These are phyloP conservation scores for Coemansia sp. DNA, from an alignment of 192 early-diverging fungal species.

Conservation along the genomic window DNA sequence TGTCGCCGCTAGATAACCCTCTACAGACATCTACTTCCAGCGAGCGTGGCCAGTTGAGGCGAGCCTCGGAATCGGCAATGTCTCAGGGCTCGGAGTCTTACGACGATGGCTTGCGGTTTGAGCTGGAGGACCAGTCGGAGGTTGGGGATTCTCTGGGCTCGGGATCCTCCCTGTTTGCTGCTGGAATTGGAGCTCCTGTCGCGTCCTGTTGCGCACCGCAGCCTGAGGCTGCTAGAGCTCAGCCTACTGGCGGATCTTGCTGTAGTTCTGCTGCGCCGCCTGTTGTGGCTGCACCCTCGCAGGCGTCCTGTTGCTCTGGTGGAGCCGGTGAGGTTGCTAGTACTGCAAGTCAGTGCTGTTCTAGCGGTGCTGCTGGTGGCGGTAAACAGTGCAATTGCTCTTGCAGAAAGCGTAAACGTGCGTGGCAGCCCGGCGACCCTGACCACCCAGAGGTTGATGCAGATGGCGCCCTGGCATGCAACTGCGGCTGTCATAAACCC, in stretches of 20 bases:
- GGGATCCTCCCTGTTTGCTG: not conserved
- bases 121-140: not conserved
- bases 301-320: constrained; percentile 25
- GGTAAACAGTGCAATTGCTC: constrained; percentile 15
- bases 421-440: constrained; percentile 33
- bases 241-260: constrained; percentile 20
- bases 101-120: not conserved
- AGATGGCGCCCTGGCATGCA: constrained; percentile 58
- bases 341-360: not conserved
- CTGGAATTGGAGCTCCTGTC: not conserved
- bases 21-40: not conserved
- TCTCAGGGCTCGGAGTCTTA: not conserved
- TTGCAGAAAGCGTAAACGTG: constrained; percentile 17
- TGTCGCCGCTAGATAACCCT: constrained; percentile 25
- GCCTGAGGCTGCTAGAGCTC: not conserved
- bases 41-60: not conserved
- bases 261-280: not conserved
- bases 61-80: not conserved
- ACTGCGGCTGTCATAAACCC: constrained; percentile 59
- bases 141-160: not conserved
- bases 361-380: not conserved
- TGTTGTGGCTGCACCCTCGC: not conserved
- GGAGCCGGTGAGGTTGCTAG: not conserved
- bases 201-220: not conserved
- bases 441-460: constrained; percentile 35